Percentiles rank a stretch among this genome's conserved stretches.
phyloP scores from a whole-genome alignment of 306 rosid species.

The Vigna unguiculata region DNA sequence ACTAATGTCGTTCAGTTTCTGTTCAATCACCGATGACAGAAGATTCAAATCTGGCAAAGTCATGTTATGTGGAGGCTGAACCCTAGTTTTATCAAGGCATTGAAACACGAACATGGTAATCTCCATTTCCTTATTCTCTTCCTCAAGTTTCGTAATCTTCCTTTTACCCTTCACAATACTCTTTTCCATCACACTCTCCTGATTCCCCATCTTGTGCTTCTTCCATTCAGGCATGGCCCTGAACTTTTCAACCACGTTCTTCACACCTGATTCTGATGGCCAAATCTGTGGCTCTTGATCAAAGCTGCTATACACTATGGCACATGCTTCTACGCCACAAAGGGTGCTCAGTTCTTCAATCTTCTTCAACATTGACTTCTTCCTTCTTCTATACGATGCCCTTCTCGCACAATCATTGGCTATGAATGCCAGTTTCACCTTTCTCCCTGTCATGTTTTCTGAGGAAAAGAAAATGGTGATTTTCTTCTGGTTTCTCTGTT shows the following conservation, averaged over 20 bases:
- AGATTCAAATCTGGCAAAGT: not conserved
- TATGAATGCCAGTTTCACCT: slow-evolving; percentile 51
- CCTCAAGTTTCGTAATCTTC: not conserved
- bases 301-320: slow-evolving; percentile 36
- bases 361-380: slow-evolving; percentile 46
- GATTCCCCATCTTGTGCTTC: not conserved
- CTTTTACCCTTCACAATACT: not conserved
- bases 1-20: not conserved
- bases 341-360: slow-evolving; percentile 44
- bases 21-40: not conserved
- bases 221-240: not conserved
- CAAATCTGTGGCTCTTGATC: slow-evolving; percentile 11
- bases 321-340: slow-evolving; percentile 52
- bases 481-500: not conserved
- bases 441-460: slow-evolving; percentile 41
- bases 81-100: not conserved
- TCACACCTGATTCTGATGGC: not conserved
- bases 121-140: slow-evolving; percentile 9
- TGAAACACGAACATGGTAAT: not conserved
- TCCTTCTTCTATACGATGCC: slow-evolving; percentile 48
- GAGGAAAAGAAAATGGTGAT: not conserved
- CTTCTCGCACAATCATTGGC: slow-evolving; percentile 40
- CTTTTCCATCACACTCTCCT: not conserved
- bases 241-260: not conserved
- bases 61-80: not conserved